Percentiles rank a stretch among this genome's conserved stretches.
phyloP scores from a whole-genome alignment of 257 asterid species.

The Fraxinus quadrangulata region DNA sequence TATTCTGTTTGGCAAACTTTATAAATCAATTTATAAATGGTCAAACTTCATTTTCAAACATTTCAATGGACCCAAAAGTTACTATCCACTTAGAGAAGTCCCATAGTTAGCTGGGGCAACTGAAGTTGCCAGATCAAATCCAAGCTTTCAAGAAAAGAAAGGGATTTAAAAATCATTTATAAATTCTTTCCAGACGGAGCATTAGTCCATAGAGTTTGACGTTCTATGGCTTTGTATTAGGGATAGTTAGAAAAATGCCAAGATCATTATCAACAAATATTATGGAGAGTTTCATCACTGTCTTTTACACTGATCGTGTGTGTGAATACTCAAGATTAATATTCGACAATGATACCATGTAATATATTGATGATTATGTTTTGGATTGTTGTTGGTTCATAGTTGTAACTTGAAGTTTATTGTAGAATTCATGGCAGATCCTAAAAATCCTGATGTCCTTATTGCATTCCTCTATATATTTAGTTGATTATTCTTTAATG shows the following conservation, averaged over 20 bases:
- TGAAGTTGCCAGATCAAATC: background rate
- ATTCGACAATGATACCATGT: background rate
- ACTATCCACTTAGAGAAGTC: background rate
- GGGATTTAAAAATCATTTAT: no score
- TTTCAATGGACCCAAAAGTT: no score
- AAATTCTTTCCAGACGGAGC: no score
- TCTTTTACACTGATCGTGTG: background rate
- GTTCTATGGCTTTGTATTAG: conserved; percentile 12
- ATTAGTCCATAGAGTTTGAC: background rate
- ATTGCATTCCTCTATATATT: background rate
- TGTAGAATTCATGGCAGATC: conserved; percentile 4
- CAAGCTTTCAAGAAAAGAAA: background rate
- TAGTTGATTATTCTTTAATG: conserved; percentile 24
- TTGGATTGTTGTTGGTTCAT: background rate
- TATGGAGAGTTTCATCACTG: background rate
- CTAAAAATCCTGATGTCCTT: background rate
- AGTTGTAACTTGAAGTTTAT: conserved; percentile 3
- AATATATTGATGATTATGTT: conserved; percentile 3
- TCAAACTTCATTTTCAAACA: no score
- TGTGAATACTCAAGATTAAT: background rate
- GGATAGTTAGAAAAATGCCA: background rate
- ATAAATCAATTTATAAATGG: no score
- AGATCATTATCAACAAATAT: background rate
- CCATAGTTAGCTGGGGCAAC: background rate
- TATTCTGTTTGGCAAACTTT: no score